These are phyloP conservation scores for Microcera coccophila DNA, from an alignment of 2,329 filamentous ascomycete species.

Conservation along the genomic window DNA sequence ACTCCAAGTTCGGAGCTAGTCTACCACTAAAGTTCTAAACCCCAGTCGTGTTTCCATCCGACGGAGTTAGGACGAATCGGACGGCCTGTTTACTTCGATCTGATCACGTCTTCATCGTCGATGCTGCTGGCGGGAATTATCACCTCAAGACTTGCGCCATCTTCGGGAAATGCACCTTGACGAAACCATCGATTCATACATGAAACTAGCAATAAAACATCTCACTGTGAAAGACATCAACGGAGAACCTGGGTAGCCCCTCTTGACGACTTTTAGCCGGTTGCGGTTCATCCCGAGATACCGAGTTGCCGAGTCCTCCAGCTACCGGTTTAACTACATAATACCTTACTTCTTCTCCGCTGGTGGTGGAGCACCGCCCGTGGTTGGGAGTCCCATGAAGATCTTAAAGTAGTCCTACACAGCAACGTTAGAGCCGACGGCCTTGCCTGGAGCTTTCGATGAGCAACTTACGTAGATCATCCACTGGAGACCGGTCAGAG, in stretches of 20 bases:
- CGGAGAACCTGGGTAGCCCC: too few relatives aligned
- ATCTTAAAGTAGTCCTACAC: constrained; percentile 78
- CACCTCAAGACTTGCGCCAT: not conserved
- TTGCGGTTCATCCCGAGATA: not conserved
- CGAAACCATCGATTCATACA: not conserved
- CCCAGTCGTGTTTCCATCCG: too few relatives aligned
- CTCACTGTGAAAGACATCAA: too few relatives aligned
- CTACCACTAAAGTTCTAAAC: too few relatives aligned
- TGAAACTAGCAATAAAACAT: not conserved
- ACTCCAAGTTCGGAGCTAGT: too few relatives aligned
- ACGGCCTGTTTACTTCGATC: not conserved
- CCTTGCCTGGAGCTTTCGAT: not conserved
- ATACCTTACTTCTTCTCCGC: constrained; percentile 43
- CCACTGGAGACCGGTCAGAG: constrained; percentile 81
- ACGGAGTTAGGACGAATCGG: not conserved
- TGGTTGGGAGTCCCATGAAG: constrained; percentile 82
- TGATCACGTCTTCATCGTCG: not conserved
- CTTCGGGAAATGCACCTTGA: not conserved
- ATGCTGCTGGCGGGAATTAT: too few relatives aligned
- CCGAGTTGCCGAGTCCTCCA: not conserved
- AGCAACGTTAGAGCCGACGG: constrained; percentile 14
- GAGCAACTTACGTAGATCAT: constrained; percentile 70
- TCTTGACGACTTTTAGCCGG: not conserved
- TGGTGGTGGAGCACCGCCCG: constrained; percentile 61
- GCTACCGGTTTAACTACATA: not conserved